Base-by-base conservation (phyloP, 2,329 filamentous ascomycete genomes). In the Mycogone perniciosa region DNA sequence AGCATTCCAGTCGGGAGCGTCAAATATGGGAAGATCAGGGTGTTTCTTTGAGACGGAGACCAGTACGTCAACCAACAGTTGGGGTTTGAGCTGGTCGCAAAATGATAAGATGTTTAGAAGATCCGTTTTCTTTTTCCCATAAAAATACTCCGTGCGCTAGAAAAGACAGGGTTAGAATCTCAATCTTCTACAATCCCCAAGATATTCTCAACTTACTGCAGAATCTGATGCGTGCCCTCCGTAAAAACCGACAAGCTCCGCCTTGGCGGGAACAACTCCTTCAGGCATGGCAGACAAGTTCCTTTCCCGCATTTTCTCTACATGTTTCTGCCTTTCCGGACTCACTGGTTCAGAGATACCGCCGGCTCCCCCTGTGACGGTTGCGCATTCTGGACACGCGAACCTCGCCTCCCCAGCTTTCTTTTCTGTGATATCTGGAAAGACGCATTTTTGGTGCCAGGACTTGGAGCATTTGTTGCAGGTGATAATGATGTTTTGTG, bases 41-140 rank as follows among this genome's bases (percentile, higher is more conserved):
- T 74, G 70, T 43, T 63, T 68, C 50, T 65, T 71, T 6, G 72
- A 68, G n/a, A 73, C 64, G 3, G 70, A 71, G 7, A 71, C 67
- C 29, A 73, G 62, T 4, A 75, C 53, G 44, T 74, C 68, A 10
- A 66, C 63, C 2, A 75, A 62, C 8, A 74, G 67, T 33, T 70
- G 67, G 2, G 71, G 69, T 27, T 67, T 62, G 10, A 73, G 58
- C 50, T 70, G 68, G 44, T 74, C 69, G 52, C 68, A 70, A 35
- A 74, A 65, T 3, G 67, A 66, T 2, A 75, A 54, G 7, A 74
- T 57, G 31, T 70, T 69, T 27, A 74, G 59, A 1, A 72, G 59
- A 46, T 74, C 71, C 4, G 61, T 67, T 44, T 61, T 68, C 44
- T 62, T 62, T 52, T 71, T 65, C 6, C 56, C 53, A 20, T 60